Conservation (phyloP, 2,329 filamentous ascomycete genomes). For the Magnaporthiopsis poae region DNA sequence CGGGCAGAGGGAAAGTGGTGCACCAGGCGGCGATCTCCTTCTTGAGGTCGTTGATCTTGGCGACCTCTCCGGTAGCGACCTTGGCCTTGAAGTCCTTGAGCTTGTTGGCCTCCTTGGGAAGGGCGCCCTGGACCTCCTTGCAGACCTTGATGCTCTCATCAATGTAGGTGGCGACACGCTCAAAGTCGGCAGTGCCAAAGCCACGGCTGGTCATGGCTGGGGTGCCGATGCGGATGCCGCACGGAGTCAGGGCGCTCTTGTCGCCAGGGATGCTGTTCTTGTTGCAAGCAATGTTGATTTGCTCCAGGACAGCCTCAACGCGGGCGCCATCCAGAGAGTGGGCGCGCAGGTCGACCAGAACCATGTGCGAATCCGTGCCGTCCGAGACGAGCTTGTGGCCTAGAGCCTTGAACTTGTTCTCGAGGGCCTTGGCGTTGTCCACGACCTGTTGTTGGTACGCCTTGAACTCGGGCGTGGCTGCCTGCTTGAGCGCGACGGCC, state of each 20-base stretch:
- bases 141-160: slow-evolving; percentile 79
- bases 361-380: slow-evolving; percentile 96
- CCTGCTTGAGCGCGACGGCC: slow-evolving; percentile 89
- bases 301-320: slow-evolving; percentile 89
- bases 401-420: slow-evolving; percentile 71
- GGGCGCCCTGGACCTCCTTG: slow-evolving; percentile 71
- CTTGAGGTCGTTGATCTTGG: slow-evolving; percentile 74
- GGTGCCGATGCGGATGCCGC: slow-evolving; percentile 89
- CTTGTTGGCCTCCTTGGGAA: slow-evolving; percentile 97
- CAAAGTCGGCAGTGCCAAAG: slow-evolving; percentile 85
- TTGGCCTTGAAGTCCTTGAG: slow-evolving; percentile 98
- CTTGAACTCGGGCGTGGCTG: slow-evolving; percentile 80
- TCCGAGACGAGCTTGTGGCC: slow-evolving; percentile 92
- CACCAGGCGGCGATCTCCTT: slow-evolving; percentile 87
- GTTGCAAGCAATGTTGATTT: slow-evolving; percentile 98
- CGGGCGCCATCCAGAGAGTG: slow-evolving; percentile 82
- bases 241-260: slow-evolving; percentile 90
- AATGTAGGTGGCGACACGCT: slow-evolving; percentile 81
- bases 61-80: slow-evolving; percentile 66
- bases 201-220: slow-evolving; percentile 96
- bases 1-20: slow-evolving; percentile 81
- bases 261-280: slow-evolving; percentile 98
- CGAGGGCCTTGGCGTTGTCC: slow-evolving; percentile 84
- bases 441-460: slow-evolving; percentile 88
- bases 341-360: slow-evolving; percentile 85